Percentiles rank a stretch among this genome's conserved stretches.
phyloP scores from a whole-genome alignment of 2,329 filamentous ascomycete species.

The Graphilbum fragrans region DNA sequence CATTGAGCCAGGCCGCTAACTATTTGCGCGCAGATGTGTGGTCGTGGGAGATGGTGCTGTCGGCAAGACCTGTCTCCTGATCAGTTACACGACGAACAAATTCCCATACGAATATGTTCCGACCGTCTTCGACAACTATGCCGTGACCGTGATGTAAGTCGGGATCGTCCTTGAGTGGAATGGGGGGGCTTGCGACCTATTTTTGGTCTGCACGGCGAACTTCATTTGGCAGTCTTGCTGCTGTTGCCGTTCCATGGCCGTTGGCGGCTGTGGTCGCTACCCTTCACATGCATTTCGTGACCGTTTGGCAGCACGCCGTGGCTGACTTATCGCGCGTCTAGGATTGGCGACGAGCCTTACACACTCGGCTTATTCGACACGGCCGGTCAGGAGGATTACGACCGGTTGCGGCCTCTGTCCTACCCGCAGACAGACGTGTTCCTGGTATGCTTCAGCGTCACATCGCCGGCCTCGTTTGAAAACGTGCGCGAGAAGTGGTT shows the following conservation, averaged over 20 bases:
- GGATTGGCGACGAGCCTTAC: slow-evolving; percentile 98
- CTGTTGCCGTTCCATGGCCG: no score
- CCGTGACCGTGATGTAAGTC: slow-evolving; percentile 97
- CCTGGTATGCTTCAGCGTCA: slow-evolving; percentile 97
- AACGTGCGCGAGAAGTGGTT: slow-evolving; percentile 99
- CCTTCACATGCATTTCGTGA: no score
- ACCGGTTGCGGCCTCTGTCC: slow-evolving; percentile 87
- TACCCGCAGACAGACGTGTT: slow-evolving; percentile 99
- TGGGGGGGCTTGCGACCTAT: no score
- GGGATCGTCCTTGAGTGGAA: no score
- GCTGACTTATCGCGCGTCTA: slow-evolving; percentile 23
- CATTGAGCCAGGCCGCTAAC: no score
- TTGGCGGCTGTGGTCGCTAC: no score
- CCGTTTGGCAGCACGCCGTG: not conserved
- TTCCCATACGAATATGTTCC: slow-evolving; percentile 99
- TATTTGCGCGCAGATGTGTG: slow-evolving; percentile 62
- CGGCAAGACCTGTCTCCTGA: slow-evolving; percentile 96
- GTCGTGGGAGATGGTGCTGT: slow-evolving; percentile 99
- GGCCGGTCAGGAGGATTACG: slow-evolving; percentile 98
- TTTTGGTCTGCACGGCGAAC: no score
- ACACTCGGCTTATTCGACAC: slow-evolving; percentile 97
- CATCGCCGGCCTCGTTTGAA: slow-evolving; percentile 93
- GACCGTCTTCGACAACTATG: slow-evolving; percentile 99
- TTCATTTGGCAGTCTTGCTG: no score
- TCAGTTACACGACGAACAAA: slow-evolving; percentile 99